These are phyloP conservation scores for Aspergillus ochraceus DNA, from an alignment of 2,329 filamentous ascomycete species.

Conservation along the genomic window DNA sequence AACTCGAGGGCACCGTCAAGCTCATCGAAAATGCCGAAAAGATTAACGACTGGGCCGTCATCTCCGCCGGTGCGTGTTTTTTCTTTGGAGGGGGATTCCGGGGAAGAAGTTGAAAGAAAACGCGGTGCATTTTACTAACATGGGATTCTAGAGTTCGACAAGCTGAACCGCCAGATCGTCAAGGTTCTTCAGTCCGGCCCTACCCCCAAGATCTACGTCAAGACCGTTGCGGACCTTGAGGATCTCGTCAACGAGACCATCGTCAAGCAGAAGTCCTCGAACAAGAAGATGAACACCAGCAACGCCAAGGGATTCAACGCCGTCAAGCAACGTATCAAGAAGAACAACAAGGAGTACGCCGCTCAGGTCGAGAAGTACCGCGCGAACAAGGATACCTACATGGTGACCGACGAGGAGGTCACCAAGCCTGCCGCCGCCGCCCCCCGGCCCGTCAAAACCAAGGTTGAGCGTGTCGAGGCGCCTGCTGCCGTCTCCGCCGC, in stretches of 20 bases:
- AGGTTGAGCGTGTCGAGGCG: conserved; percentile 41
- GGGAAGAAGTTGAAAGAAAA: background rate
- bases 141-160: conserved; percentile 74
- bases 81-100: background rate
- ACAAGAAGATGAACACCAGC: conserved; percentile 98
- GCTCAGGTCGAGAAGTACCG: conserved; percentile 84
- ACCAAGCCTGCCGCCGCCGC: conserved; percentile 50
- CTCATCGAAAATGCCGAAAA: conserved; percentile 95
- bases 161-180: conserved; percentile 80
- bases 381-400: conserved; percentile 79
- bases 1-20: conserved; percentile 85
- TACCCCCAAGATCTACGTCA: conserved; percentile 87
- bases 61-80: conserved; percentile 71
- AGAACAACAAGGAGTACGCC: conserved; percentile 95
- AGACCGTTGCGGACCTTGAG: conserved; percentile 89
- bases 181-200: conserved; percentile 77
- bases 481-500: conserved; percentile 53
- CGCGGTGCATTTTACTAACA: conserved; percentile 10
- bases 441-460: conserved; percentile 53
- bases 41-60: conserved; percentile 96
- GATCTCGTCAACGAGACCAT: conserved; percentile 91
- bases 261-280: conserved; percentile 90
- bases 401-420: conserved; percentile 80
- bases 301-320: conserved; percentile 93
- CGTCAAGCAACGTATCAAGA: conserved; percentile 97